Conservation (phyloP, 495 filamentous ascomycete species). For the Chaetomium cochliodes region DNA sequence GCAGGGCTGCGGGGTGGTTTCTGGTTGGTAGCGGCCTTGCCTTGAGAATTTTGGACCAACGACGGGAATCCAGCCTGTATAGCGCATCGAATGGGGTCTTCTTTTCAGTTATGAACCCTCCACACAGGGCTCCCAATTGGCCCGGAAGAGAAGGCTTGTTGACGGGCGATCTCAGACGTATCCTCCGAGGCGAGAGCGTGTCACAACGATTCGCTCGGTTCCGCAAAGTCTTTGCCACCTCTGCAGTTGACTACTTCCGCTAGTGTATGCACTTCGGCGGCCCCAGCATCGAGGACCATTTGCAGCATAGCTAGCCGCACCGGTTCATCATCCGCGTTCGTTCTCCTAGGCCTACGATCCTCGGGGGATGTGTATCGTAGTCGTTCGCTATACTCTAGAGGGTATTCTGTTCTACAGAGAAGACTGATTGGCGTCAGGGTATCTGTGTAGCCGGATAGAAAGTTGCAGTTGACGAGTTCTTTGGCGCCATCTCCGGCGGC, state of each 20-base stretch:
- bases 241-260: background rate
- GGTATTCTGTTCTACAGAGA: background rate
- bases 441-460: background rate
- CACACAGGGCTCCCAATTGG: background rate
- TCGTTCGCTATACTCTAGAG: too few species aligned
- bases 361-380: too few species aligned
- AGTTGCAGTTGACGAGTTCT: background rate
- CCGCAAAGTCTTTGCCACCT: background rate
- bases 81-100: background rate
- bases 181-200: background rate
- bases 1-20: background rate
- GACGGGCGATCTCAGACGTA: background rate
- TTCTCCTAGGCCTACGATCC: background rate
- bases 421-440: background rate
- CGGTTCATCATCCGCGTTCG: background rate
- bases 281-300: background rate
- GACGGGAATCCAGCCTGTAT: background rate
- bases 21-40: background rate
- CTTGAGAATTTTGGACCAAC: constrained; percentile 2
- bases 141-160: background rate
- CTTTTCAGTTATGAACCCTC: background rate
- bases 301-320: background rate
- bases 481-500: background rate
- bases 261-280: background rate
- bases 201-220: background rate